Percentiles rank a stretch among this genome's conserved stretches.
These are phyloP conservation scores for Scedosporium boydii DNA, from an alignment of 2,329 filamentous ascomycete species.

Conservation along the genomic window DNA sequence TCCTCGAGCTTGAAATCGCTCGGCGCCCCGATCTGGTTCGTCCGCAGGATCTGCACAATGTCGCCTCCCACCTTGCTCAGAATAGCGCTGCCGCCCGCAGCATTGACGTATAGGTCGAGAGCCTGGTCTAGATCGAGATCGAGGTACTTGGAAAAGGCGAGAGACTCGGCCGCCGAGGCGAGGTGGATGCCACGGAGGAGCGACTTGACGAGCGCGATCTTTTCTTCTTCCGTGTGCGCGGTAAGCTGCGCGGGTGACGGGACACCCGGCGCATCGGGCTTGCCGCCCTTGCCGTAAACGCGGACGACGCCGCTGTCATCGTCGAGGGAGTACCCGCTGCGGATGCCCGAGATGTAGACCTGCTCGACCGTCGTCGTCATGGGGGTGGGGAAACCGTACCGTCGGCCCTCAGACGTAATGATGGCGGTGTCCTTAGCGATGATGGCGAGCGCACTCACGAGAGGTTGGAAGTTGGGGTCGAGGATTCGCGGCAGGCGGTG, in stretches of 20 bases:
- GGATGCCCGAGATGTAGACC: conserved; percentile 49
- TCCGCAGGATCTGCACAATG: conserved; percentile 26
- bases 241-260: too few species aligned
- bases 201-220: conserved; percentile 25
- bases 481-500: conserved; percentile 48
- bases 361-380: conserved; percentile 56
- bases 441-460: conserved; percentile 50
- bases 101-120: conserved; percentile 33
- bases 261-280: too few species aligned
- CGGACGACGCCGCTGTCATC: conserved; percentile 34
- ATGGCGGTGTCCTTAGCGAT: conserved; percentile 55
- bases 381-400: conserved; percentile 47
- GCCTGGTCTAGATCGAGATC: conserved; percentile 35
- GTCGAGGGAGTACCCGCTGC: conserved; percentile 40
- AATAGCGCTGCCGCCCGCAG: conserved; percentile 32
- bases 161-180: conserved; percentile 30
- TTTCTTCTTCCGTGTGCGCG: conserved; percentile 23
- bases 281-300: conserved; percentile 32
- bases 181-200: conserved; percentile 34
- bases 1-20: conserved; percentile 17
- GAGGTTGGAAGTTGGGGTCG: conserved; percentile 38
- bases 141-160: conserved; percentile 30
- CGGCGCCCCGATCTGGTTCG: conserved; percentile 14
- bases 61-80: conserved; percentile 25
- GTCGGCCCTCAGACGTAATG: conserved; percentile 55